Evolutionary conservation across 192 early-diverging fungal genomes (phyloP).

Genomic region (Thamnidium elegans): DNA sequence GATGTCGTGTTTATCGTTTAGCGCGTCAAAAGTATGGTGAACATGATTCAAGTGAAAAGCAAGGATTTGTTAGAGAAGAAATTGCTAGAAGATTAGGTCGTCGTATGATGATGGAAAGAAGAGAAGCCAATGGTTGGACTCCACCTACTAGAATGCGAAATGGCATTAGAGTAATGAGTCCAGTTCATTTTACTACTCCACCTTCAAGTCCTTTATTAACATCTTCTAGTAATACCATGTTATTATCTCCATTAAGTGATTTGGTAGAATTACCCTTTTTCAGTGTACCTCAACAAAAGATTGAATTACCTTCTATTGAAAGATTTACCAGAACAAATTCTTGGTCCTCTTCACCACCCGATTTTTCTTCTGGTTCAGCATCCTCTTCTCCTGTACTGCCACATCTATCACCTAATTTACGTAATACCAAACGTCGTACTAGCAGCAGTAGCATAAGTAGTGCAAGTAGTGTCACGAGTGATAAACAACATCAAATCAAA

Average conservation of each 20-base stretch:
- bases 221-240: not conserved
- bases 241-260: not conserved
- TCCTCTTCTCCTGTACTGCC: slow-evolving; percentile 13
- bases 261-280: slow-evolving; percentile 28
- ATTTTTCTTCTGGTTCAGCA: not conserved
- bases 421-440: slow-evolving; percentile 13
- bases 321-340: not conserved
- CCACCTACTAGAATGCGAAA: slow-evolving; percentile 3
- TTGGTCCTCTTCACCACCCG: not conserved
- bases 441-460: slow-evolving; percentile 25
- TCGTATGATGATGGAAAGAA: slow-evolving; percentile 20
- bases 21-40: slow-evolving; percentile 62
- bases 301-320: slow-evolving; percentile 28
- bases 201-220: slow-evolving; percentile 15
- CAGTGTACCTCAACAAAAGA: slow-evolving; percentile 29
- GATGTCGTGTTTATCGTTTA: slow-evolving; percentile 70
- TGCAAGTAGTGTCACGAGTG: slow-evolving; percentile 21
- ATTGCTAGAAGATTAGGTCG: slow-evolving; percentile 48
- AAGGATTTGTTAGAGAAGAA: slow-evolving; percentile 64
- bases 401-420: slow-evolving; percentile 18
- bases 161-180: slow-evolving; percentile 1
- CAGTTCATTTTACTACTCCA: slow-evolving; percentile 5
- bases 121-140: slow-evolving; percentile 2
- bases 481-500: not conserved
- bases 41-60: slow-evolving; percentile 54